Evolutionary conservation across 345 rosid species (phyloP).

Genomic region (Laguncularia racemosa): DNA sequence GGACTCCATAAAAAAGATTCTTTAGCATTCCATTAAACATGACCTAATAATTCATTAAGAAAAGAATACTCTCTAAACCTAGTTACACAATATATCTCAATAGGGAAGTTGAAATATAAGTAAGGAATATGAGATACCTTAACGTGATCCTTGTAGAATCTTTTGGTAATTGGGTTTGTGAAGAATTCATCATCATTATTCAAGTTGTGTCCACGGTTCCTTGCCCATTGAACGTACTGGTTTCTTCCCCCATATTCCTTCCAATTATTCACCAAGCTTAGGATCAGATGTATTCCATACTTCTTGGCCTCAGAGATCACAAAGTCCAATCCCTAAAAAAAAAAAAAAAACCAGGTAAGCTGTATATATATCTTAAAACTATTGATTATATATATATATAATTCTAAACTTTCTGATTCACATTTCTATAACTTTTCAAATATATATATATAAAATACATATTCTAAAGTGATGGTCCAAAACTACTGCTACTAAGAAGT

Average conservation of each 20-base stretch:
- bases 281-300: slow-evolving; percentile 35
- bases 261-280: slow-evolving; percentile 66
- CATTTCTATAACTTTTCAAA: too few relatives aligned
- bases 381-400: too few relatives aligned
- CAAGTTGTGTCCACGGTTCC: slow-evolving; percentile 25
- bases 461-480: too few relatives aligned
- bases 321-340: slow-evolving; percentile 60
- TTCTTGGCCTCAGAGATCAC: slow-evolving; percentile 60
- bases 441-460: too few relatives aligned
- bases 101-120: not conserved
- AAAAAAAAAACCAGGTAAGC: not conserved
- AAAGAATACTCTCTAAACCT: too few relatives aligned
- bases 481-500: too few relatives aligned
- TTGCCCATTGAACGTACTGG: slow-evolving; percentile 68
- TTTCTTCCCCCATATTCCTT: slow-evolving; percentile 53
- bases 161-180: slow-evolving; percentile 37
- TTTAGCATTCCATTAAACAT: too few relatives aligned
- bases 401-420: too few relatives aligned
- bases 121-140: slow-evolving; percentile 28
- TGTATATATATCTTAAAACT: not conserved
- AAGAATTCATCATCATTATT: slow-evolving; percentile 52
- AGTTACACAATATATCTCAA: too few relatives aligned
- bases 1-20: too few relatives aligned
- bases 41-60: too few relatives aligned
- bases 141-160: slow-evolving; percentile 57